phyloP scores from a whole-genome alignment of 495 filamentous ascomycete species.

The Tetracladium setigerum region DNA sequence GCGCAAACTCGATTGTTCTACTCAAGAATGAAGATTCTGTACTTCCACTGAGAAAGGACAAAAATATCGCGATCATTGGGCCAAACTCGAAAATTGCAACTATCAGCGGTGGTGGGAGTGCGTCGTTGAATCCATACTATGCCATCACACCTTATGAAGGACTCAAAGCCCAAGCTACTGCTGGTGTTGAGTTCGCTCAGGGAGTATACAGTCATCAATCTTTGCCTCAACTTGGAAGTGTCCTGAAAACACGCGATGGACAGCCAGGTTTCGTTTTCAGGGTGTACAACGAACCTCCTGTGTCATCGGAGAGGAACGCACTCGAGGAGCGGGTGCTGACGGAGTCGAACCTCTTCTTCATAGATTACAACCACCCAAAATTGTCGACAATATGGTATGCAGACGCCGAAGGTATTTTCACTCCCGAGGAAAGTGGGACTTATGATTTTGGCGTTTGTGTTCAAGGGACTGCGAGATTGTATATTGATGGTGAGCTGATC shows the following conservation, averaged over 20 bases:
- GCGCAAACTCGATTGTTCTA: conserved; percentile 49
- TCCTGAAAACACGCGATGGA: conserved; percentile 37
- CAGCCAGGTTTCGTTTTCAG: conserved; percentile 47
- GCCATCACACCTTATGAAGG: conserved; percentile 45
- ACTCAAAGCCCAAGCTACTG: background rate
- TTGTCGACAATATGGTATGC: conserved; percentile 49
- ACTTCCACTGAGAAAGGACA: conserved; percentile 37
- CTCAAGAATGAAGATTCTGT: conserved; percentile 48
- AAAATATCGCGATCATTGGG: conserved; percentile 2
- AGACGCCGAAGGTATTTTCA: conserved; percentile 49
- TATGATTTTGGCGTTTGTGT: conserved; percentile 55
- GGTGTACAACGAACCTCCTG: conserved; percentile 47
- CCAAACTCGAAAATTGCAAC: conserved; percentile 50
- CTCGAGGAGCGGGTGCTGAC: conserved; percentile 46
- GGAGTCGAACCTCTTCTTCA: conserved; percentile 46
- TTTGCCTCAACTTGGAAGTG: conserved; percentile 44
- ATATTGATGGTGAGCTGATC: conserved; percentile 54
- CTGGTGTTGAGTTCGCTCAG: background rate
- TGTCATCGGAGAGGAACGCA: conserved; percentile 29
- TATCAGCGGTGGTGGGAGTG: conserved; percentile 61
- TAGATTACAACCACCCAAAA: conserved; percentile 54
- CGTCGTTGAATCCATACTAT: conserved; percentile 56
- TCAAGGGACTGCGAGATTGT: conserved; percentile 54
- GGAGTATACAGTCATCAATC: conserved; percentile 51
- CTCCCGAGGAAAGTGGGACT: conserved; percentile 40